Evolutionary conservation across 2,329 filamentous ascomycete genomes (phyloP).

Genomic region (Epichloe hybrida): DNA sequence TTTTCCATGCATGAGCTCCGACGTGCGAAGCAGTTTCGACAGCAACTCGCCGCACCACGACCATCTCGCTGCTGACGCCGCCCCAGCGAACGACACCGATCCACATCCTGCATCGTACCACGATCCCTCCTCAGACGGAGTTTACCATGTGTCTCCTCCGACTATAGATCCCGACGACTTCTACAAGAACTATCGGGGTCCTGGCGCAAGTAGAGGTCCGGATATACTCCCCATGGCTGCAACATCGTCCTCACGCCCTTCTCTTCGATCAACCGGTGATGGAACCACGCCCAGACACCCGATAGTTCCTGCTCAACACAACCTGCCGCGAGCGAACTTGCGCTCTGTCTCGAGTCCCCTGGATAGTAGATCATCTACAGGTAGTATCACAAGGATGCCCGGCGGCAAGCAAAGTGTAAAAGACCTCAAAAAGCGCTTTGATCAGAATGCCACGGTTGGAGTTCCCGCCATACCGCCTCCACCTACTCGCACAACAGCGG

Average conservation of each 20-base stretch:
- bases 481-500: background rate
- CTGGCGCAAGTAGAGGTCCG: conserved; percentile 21
- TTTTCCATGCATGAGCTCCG: background rate
- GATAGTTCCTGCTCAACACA: conserved; percentile 25
- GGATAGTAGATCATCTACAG: conserved; percentile 25
- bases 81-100: background rate
- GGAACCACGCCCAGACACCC: conserved; percentile 35
- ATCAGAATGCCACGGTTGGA: conserved; percentile 35
- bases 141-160: conserved; percentile 26
- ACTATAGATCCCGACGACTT: conserved; percentile 40
- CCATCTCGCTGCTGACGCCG: conserved; percentile 2
- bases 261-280: conserved; percentile 36
- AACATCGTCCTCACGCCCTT: conserved; percentile 24
- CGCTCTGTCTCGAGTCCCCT: conserved; percentile 45
- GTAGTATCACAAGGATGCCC: conserved; percentile 18
- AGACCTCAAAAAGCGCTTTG: conserved; percentile 68
- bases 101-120: conserved; percentile 3
- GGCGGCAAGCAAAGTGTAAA: conserved; percentile 54
- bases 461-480: background rate
- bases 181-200: conserved; percentile 35
- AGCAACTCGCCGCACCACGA: conserved; percentile 7
- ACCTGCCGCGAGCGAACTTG: conserved; percentile 26
- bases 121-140: conserved; percentile 11
- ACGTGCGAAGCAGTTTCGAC: conserved; percentile 3
- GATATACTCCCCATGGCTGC: conserved; percentile 24